Conservation (phyloP, 495 filamentous ascomycete genomes). For the Penicillium simplicissimum region DNA sequence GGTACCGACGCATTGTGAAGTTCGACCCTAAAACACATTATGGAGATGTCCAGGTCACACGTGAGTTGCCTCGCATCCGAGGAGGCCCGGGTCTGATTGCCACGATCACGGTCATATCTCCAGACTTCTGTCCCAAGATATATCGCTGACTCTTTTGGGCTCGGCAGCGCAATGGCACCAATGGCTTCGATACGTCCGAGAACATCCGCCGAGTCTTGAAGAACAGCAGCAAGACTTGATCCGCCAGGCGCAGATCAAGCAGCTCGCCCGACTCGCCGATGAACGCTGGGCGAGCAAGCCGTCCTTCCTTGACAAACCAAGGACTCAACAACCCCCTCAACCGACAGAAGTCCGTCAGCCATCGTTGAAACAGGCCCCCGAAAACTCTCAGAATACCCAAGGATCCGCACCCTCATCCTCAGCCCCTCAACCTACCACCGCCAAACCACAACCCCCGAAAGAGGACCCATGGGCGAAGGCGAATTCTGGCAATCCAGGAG, state of each 20-base stretch:
- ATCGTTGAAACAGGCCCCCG: constrained; percentile 5
- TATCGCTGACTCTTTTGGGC: constrained; percentile 16
- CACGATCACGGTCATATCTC: background rate
- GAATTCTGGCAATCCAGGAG: constrained; percentile 53
- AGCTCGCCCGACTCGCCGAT: constrained; percentile 77
- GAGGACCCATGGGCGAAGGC: constrained; percentile 63
- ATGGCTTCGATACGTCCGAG: constrained; percentile 86
- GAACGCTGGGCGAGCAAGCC: constrained; percentile 82
- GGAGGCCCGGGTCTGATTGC: constrained; percentile 1
- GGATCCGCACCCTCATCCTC: constrained; percentile 3
- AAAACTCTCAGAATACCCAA: background rate
- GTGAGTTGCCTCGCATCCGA: constrained; percentile 33
- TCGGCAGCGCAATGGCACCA: constrained; percentile 83
- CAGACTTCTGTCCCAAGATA: background rate
- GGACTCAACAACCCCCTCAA: constrained; percentile 44
- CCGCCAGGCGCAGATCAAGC: constrained; percentile 67
- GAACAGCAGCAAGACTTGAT: constrained; percentile 73
- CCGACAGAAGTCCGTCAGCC: constrained; percentile 30
- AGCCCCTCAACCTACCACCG: constrained; percentile 8
- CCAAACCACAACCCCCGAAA: constrained; percentile 26
- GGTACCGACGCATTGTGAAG: constrained; percentile 66
- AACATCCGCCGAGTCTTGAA: constrained; percentile 64
- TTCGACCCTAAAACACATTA: constrained; percentile 60
- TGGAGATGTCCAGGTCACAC: constrained; percentile 64
- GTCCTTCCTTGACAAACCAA: constrained; percentile 59